Conservation (phyloP, 2,329 filamentous ascomycete species). For the Penicillium sp. region DNA sequence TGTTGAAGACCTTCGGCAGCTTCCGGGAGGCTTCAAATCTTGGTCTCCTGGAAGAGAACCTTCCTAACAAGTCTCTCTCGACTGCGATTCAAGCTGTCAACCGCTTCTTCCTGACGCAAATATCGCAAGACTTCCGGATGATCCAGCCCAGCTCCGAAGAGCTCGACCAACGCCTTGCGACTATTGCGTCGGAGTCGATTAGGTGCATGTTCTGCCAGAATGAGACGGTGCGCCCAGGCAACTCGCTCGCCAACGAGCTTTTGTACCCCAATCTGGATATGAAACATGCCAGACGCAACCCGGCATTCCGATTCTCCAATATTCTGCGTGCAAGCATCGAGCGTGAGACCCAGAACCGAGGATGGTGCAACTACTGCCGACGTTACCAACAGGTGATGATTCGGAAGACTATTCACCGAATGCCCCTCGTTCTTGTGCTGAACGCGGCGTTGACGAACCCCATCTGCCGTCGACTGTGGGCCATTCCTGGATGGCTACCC, state of each 20-base stretch:
- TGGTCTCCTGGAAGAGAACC: conserved; percentile 78
- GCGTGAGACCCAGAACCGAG: conserved; percentile 78
- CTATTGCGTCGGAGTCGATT: conserved; percentile 53
- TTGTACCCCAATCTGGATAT: conserved; percentile 63
- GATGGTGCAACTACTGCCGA: conserved; percentile 89
- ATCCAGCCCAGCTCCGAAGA: conserved; percentile 58
- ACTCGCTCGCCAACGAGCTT: conserved; percentile 78
- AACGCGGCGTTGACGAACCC: conserved; percentile 71
- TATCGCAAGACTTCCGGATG: conserved; percentile 69
- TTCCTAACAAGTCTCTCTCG: conserved; percentile 67
- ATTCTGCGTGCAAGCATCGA: conserved; percentile 91
- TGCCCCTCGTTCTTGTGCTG: conserved; percentile 82
- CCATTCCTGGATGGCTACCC: conserved; percentile 82
- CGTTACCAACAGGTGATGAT: conserved; percentile 85
- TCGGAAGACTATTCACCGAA: conserved; percentile 73
- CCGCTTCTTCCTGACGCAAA: conserved; percentile 77
- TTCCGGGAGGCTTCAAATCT: conserved; percentile 73
- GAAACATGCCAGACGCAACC: conserved; percentile 49
- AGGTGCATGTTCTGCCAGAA: conserved; percentile 81
- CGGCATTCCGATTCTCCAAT: conserved; percentile 67
- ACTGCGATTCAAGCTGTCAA: conserved; percentile 81
- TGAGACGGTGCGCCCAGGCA: conserved; percentile 74
- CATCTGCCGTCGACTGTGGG: conserved; percentile 71
- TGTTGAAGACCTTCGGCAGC: conserved; percentile 82
- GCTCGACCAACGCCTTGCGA: conserved; percentile 63